A percentile compares a stretch with the other conserved stretches of the same genome.
phyloP scores from a whole-genome alignment of 2,329 filamentous ascomycete genomes.

The Ascomycota sp. region DNA sequence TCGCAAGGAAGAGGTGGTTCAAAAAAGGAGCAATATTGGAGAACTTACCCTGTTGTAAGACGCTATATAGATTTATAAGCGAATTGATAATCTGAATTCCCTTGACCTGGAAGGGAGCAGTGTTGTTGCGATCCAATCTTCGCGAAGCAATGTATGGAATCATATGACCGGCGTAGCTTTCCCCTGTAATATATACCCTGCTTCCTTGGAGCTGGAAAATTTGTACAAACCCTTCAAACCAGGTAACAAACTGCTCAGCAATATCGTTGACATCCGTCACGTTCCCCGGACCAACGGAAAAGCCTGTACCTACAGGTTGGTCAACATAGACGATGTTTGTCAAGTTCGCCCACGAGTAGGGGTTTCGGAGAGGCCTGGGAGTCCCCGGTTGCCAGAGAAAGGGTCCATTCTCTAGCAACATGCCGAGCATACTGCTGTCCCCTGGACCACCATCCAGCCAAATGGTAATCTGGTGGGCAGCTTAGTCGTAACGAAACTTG shows the following conservation, averaged over 20 bases:
- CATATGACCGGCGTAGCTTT: too few species aligned
- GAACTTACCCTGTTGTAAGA: too few species aligned
- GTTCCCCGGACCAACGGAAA: conserved; percentile 32
- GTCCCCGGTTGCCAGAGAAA: conserved; percentile 51
- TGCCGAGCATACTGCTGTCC: conserved; percentile 44
- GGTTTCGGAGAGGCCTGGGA: conserved; percentile 39
- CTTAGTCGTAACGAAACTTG: not conserved
- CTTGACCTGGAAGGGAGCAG: too few species aligned
- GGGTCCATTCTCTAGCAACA: conserved; percentile 55
- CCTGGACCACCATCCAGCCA: conserved; percentile 27
- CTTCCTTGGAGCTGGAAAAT: conserved; percentile 41
- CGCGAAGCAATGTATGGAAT: too few species aligned
- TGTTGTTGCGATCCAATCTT: too few species aligned
- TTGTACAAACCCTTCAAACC: conserved; percentile 53
- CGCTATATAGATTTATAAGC: too few species aligned
- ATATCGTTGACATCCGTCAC: conserved; percentile 38
- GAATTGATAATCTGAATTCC: too few species aligned
- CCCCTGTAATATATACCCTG: conserved; percentile 48
- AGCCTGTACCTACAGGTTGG: conserved; percentile 45
- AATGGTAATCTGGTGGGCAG: conserved; percentile 16
- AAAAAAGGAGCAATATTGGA: too few species aligned
- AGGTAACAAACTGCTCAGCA: conserved; percentile 46
- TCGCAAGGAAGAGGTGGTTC: too few species aligned
- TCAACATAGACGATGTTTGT: conserved; percentile 43
- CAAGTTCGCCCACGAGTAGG: conserved; percentile 35